These are phyloP conservation scores for Botryotinia globosa DNA, from an alignment of 2,329 filamentous ascomycete species.

Conservation along the genomic window DNA sequence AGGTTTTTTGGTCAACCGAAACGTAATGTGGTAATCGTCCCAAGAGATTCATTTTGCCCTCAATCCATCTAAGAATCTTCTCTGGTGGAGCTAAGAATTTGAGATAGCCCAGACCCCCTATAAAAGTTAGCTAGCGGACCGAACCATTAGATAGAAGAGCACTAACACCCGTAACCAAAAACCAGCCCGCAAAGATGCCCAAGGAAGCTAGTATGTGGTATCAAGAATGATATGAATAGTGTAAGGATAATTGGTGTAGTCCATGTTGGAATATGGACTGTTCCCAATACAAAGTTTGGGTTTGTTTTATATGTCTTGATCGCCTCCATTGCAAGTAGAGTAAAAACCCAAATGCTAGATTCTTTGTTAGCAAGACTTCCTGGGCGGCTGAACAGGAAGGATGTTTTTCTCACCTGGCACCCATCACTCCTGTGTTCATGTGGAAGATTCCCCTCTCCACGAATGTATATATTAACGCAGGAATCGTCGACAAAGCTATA, in stretches of 20 bases:
- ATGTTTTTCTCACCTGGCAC: slow-evolving; percentile 64
- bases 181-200: slow-evolving; percentile 82
- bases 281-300: slow-evolving; percentile 66
- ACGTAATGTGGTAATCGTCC: slow-evolving; percentile 86
- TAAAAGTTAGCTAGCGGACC: slow-evolving; percentile 28
- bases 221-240: slow-evolving; percentile 69
- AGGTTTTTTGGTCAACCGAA: slow-evolving; percentile 93
- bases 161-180: slow-evolving; percentile 82
- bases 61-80: slow-evolving; percentile 81
- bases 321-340: slow-evolving; percentile 79
- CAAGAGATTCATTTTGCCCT: slow-evolving; percentile 81
- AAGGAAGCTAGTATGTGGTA: slow-evolving; percentile 78
- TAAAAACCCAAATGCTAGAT: slow-evolving; percentile 83
- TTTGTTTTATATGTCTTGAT: slow-evolving; percentile 81
- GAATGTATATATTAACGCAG: slow-evolving; percentile 75
- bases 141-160: background rate
- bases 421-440: slow-evolving; percentile 71
- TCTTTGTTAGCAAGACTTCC: slow-evolving; percentile 28
- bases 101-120: slow-evolving; percentile 82
- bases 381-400: background rate
- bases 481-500: slow-evolving; percentile 73
- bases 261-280: slow-evolving; percentile 82
- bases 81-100: slow-evolving; percentile 89
- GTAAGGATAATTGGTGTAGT: slow-evolving; percentile 77
- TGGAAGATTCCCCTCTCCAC: slow-evolving; percentile 72